These are phyloP conservation scores for Phytophthora pinifolia DNA, from an alignment of 352 stramenopile genomes.

Conservation along the genomic window DNA sequence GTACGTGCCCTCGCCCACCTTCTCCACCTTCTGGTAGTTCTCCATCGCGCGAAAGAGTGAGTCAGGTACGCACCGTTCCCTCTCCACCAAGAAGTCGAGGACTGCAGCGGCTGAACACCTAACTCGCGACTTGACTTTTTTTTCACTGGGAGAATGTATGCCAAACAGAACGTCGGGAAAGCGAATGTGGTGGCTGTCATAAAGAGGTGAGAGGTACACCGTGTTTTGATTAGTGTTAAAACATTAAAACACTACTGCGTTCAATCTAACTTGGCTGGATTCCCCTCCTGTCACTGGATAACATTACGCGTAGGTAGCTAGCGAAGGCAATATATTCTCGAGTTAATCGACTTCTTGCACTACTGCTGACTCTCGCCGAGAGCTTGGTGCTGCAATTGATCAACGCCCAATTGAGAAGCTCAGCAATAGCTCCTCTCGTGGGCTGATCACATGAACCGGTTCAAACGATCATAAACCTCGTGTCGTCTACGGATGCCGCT, in stretches of 20 bases:
- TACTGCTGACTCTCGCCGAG: too few relatives aligned
- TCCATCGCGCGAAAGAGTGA: conserved; percentile 49
- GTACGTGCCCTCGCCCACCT: conserved; percentile 95
- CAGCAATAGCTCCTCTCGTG: not conserved
- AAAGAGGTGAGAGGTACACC: not conserved
- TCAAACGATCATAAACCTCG: not conserved
- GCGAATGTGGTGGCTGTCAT: too few relatives aligned
- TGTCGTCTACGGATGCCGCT: not conserved
- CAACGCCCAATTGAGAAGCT: not conserved
- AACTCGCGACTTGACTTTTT: conserved; percentile 13
- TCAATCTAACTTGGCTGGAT: too few relatives aligned
- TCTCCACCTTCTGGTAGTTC: conserved; percentile 86
- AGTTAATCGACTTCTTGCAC: too few relatives aligned
- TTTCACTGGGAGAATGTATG: conserved; percentile 7
- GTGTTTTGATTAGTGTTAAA: too few relatives aligned
- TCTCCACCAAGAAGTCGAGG: conserved; percentile 24
- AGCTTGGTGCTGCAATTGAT: too few relatives aligned
- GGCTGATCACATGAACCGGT: not conserved
- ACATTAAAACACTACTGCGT: too few relatives aligned
- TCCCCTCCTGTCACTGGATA: too few relatives aligned
- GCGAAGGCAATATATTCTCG: too few relatives aligned
- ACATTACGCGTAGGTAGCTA: too few relatives aligned
- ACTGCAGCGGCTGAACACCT: conserved; percentile 16
- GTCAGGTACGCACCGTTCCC: conserved; percentile 4
- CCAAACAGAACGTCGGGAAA: not conserved